Conservation (phyloP, 1,139 yeast genomes). For the Yamadazyma siamensis region DNA sequence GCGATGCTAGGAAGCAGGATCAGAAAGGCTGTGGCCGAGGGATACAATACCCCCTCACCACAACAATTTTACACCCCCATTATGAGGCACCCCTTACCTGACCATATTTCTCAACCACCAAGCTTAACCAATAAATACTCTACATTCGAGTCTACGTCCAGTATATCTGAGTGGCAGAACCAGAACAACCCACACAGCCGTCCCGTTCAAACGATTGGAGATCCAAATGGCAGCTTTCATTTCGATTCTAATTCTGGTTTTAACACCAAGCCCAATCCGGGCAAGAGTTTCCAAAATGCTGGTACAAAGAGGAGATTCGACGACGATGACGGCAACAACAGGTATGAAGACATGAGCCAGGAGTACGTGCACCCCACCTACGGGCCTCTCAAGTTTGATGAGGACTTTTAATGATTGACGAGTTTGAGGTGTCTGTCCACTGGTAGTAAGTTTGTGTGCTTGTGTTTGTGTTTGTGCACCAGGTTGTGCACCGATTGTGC, state of each 20-base stretch:
- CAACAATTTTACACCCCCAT: slow-evolving; percentile 1
- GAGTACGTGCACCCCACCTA: slow-evolving; percentile 24
- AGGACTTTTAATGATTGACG: slow-evolving; percentile 34
- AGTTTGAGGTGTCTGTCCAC: too few relatives aligned
- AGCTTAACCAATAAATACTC: slow-evolving; percentile 36
- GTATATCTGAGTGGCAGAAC: slow-evolving; percentile 10
- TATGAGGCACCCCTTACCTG: slow-evolving; percentile 53
- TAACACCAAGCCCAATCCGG: too few relatives aligned
- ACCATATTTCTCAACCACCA: slow-evolving; percentile 36
- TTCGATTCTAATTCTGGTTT: too few relatives aligned
- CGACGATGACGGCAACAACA: slow-evolving; percentile 16
- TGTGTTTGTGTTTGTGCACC: too few relatives aligned
- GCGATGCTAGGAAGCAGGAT: slow-evolving; percentile 68
- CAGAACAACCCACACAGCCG: too few relatives aligned
- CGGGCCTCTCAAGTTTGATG: slow-evolving; percentile 45
- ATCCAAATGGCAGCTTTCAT: too few relatives aligned
- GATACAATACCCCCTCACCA: slow-evolving; percentile 37
- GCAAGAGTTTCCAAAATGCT: slow-evolving; percentile 2
- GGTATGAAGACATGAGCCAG: neutral
- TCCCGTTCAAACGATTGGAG: slow-evolving; percentile 5
- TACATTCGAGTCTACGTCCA: slow-evolving; percentile 31
- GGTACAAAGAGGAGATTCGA: slow-evolving; percentile 38
- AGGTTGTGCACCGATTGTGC: too few relatives aligned
- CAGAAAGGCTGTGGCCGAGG: slow-evolving; percentile 64
- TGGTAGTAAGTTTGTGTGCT: neutral